Evolutionary conservation across 2,329 filamentous ascomycete genomes (phyloP).

Genomic region (Cucurbitaria berberidis): DNA sequence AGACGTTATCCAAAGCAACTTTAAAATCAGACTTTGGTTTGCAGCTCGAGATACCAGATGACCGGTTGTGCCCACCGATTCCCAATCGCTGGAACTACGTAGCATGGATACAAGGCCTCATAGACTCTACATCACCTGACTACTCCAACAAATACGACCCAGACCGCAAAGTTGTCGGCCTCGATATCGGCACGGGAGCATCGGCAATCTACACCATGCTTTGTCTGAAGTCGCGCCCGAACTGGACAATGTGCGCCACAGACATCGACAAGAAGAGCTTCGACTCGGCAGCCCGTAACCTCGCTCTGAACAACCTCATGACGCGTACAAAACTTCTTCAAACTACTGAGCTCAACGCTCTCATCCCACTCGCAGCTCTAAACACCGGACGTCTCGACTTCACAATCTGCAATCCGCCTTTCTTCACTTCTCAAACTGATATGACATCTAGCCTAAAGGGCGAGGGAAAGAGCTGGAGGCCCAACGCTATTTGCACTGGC

Average conservation of each 20-base stretch:
- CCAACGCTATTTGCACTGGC: conserved; percentile 78
- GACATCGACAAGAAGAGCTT: conserved; percentile 80
- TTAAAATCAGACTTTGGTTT: conserved; percentile 78
- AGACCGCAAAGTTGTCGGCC: conserved; percentile 66
- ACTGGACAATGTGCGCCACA: conserved; percentile 63
- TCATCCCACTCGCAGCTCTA: conserved; percentile 70
- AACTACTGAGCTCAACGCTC: conserved; percentile 56
- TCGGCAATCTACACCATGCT: conserved; percentile 91
- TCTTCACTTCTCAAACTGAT: conserved; percentile 78
- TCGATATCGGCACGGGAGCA: conserved; percentile 90
- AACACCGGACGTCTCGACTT: conserved; percentile 71
- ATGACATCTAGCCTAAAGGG: conserved; percentile 66
- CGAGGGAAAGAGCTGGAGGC: conserved; percentile 68
- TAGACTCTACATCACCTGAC: conserved; percentile 69
- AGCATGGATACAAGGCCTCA: conserved; percentile 80
- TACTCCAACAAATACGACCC: conserved; percentile 55
- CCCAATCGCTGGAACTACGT: conserved; percentile 81
- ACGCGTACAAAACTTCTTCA: conserved; percentile 68
- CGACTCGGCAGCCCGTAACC: conserved; percentile 69
- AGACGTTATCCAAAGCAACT: conserved; percentile 78
- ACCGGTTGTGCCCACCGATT: conserved; percentile 87
- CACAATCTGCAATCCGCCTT: conserved; percentile 92
- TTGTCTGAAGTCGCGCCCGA: conserved; percentile 69
- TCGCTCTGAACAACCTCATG: conserved; percentile 68
- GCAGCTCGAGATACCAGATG: conserved; percentile 70